Base-by-base conservation (phyloP, 768 basidiomycete species). In the Phaeolepiota aurea region DNA sequence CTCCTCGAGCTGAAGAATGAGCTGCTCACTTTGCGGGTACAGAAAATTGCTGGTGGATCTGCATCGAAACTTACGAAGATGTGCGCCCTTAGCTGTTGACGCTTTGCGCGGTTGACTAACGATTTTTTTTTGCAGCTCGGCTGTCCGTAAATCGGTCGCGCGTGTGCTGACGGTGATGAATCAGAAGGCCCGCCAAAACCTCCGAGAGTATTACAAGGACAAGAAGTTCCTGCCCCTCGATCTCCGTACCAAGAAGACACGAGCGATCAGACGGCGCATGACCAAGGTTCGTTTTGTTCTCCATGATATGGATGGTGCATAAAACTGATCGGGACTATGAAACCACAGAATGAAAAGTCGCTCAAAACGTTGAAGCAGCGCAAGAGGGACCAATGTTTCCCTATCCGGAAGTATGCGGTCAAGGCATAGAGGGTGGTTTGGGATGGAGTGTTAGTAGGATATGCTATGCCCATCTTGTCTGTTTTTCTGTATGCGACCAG, bases 101-200 rank as follows among this genome's bases (percentile, higher is more conserved):
- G 18, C 19, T 38, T 20, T 34, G 20, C 31, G 40, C 21, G 31
- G 20, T 28, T 33, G 20, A 16, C 15, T 44, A 18, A 15, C 23
- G 11, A 33, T 30, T 20, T 19, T 47, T 4, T 32, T 37, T 14
- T 44, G 16, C 50, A 99, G 96, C 67, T 79, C 83, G 65, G 76
- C 86, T 51, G 90, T 97, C 65, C 93, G 96, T 76, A 98, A 97
- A 72, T 93, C 90, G 50, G 89, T 99, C 59, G 96, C 96, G 48
- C 90, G 96, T 42, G 93, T 98, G 51, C 65, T 97, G 69, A 99
- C 96, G 32, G 92, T 98, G 55, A 94, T 86, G 76, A 98, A 96
- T 84, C 87, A 90, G 64, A 99, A 99, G 70, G 82, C 84, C 53
- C 88, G 94, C 53, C 86, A 91, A 72, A 91, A 92, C 69, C 80